Base-by-base conservation (phyloP, 1,139 yeast species). In the Geotrichum aggregatum region DNA sequence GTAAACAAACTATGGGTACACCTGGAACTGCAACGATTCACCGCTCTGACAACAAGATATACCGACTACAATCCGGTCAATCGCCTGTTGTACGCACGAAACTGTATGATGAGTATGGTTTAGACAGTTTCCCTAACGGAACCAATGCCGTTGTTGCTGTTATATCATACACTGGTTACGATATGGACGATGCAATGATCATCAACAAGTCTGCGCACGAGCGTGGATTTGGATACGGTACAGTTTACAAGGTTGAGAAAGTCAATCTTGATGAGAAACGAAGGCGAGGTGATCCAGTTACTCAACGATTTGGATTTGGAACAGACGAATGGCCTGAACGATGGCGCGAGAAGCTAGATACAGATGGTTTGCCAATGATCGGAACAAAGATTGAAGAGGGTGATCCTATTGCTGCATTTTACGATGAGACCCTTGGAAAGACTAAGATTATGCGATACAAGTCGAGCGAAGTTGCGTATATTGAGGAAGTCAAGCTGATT, bases 111-210 rank as follows among this genome's bases (percentile, higher is more conserved):
- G 95, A 89, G 47, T 94, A 91, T 65, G 98, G 98, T 42, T 83
- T 94, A 88, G 99, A 92, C 69, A 87, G 89, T 68, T 92, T 88
- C 81, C 99, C 99, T 59, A 94, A 94, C 69, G 99, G 99, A 69
- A 89, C 88, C 62, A 92, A 92, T 66, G 98, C 98, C 2, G 96
- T 92, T 54, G 99, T 92, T 58, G 99, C 99, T 0, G 99, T 92
- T 61, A 92, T 92, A 66, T 89, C 98, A 0, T 92, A 92, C 70
- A 94, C 99, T 6, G 98, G 98, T 62, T 92, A 92, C 68, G 99
- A 92, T 86, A 92, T 92, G 98, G 85, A 92, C 74, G 99, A 92
- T 72, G 99, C 98, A 67, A 92, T 92, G 98, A 92, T 92, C 66
- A 82, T 92, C 64, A 94, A 92, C 71, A 92, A 92, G 71, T 85